Percentiles rank a stretch among this genome's conserved stretches.
Evolutionary conservation across 768 basidiomycete species (phyloP).

Genomic region (Lactifluus hygrophoroides): DNA sequence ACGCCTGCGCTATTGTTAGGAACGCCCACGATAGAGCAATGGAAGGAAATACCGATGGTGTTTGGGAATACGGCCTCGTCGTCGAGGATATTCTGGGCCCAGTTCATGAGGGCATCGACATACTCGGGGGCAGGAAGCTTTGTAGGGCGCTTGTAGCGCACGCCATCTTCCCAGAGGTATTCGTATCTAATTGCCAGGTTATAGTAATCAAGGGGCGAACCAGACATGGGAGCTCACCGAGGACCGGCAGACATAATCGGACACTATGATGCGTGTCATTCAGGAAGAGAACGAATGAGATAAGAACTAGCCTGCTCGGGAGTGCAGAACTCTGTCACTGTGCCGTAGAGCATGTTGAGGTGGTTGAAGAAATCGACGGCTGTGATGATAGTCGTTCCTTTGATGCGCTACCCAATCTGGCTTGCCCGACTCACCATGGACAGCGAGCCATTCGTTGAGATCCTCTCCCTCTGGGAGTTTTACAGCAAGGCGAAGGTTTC

Average conservation of each 20-base stretch:
- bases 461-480: conserved; percentile 96
- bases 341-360: conserved; percentile 98
- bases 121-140: conserved; percentile 94
- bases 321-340: conserved; percentile 96
- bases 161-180: conserved; percentile 91
- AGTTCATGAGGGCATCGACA: conserved; percentile 97
- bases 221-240: conserved; percentile 41
- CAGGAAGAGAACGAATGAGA: not conserved
- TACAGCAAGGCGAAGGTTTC: conserved; percentile 88
- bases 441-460: conserved; percentile 97
- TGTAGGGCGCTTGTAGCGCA: conserved; percentile 81
- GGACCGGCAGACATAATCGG: conserved; percentile 97
- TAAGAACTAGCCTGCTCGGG: conserved; percentile 63
- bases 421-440: conserved; percentile 59
- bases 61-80: conserved; percentile 91
- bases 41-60: conserved; percentile 57
- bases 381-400: conserved; percentile 27
- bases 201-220: not conserved
- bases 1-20: conserved; percentile 3
- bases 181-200: conserved; percentile 54
- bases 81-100: conserved; percentile 89
- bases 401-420: not conserved
- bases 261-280: conserved; percentile 41
- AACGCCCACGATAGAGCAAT: not conserved
- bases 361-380: conserved; percentile 99